Conservation (phyloP, 164 flowering plant genomes). For the Nymphaea colorata region DNA sequence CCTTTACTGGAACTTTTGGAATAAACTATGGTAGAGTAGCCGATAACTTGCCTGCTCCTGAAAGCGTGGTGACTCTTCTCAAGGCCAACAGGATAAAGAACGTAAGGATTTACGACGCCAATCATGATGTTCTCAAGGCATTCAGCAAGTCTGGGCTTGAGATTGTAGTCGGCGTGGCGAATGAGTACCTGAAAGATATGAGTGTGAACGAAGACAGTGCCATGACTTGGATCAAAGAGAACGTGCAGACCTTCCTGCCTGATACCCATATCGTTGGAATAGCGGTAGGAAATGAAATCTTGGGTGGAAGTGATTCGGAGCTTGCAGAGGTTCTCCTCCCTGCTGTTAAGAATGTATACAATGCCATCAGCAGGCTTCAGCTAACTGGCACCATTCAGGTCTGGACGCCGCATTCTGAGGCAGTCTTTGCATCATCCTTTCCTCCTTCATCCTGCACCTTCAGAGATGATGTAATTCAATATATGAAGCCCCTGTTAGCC, state of each 20-base stretch:
- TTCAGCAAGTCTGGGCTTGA: constrained; percentile 64
- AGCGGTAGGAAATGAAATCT: constrained; percentile 74
- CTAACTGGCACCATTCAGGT: constrained; percentile 31
- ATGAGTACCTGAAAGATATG: constrained; percentile 51
- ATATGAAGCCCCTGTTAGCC: constrained; percentile 66
- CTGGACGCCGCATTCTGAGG: constrained; percentile 63
- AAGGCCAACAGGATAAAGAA: constrained; percentile 72
- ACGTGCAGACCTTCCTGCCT: constrained; percentile 58
- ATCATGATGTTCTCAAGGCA: constrained; percentile 53
- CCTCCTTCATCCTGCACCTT: constrained; percentile 73
- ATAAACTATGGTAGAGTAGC: constrained; percentile 78
- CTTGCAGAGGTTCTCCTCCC: constrained; percentile 52
- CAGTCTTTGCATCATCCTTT: constrained; percentile 52
- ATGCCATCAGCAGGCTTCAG: constrained; percentile 30
- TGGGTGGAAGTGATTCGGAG: constrained; percentile 37
- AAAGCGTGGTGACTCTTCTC: constrained; percentile 70
- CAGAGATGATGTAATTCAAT: constrained; percentile 33
- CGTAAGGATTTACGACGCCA: constrained; percentile 69
- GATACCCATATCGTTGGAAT: constrained; percentile 56
- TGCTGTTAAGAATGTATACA: constrained; percentile 58
- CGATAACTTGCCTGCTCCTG: constrained; percentile 66
- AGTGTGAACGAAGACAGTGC: constrained; percentile 52
- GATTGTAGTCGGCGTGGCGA: constrained; percentile 50
- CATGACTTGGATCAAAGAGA: constrained; percentile 55
- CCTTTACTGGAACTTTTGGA: constrained; percentile 71